Evolutionary conservation across 495 filamentous ascomycete genomes (phyloP).

Genomic region (Penicillium nucicola): DNA sequence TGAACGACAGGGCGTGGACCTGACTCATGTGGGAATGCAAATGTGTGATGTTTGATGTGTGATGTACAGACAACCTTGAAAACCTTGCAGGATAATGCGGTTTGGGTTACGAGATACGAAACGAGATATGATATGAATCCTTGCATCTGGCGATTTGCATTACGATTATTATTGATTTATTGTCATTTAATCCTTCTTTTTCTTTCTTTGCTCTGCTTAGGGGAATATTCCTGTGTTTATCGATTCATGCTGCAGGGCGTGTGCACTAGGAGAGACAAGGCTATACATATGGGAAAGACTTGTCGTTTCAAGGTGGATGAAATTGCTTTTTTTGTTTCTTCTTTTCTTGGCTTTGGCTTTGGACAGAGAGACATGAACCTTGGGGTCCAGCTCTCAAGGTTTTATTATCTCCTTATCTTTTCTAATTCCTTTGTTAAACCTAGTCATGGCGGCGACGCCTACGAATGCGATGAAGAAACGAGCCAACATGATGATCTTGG

Average conservation of each 20-base stretch:
- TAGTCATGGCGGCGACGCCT: constrained; percentile 18
- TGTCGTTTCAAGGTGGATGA: not conserved
- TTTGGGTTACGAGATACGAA: constrained; percentile 6
- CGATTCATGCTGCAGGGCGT: not conserved
- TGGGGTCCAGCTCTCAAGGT: constrained; percentile 5
- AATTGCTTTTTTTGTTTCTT: not conserved
- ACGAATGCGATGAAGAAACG: constrained; percentile 16
- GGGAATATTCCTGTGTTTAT: not conserved
- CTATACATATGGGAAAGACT: not conserved
- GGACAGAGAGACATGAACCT: not conserved
- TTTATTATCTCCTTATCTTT: not conserved
- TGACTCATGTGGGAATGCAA: not conserved
- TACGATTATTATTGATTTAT: not conserved
- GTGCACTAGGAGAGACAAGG: not conserved
- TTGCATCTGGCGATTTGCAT: constrained; percentile 4
- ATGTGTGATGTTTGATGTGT: not conserved
- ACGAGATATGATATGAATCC: constrained; percentile 6
- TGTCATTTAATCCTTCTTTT: no score
- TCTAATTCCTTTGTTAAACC: constrained; percentile 8
- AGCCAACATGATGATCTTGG: constrained; percentile 3
- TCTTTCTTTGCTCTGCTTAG: no score
- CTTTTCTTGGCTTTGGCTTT: not conserved
- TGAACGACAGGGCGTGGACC: constrained; percentile 2
- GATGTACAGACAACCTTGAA: not conserved
- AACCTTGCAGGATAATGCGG: not conserved